Base-by-base conservation (phyloP, 306 rosid species). In the Alnus rubra region DNA sequence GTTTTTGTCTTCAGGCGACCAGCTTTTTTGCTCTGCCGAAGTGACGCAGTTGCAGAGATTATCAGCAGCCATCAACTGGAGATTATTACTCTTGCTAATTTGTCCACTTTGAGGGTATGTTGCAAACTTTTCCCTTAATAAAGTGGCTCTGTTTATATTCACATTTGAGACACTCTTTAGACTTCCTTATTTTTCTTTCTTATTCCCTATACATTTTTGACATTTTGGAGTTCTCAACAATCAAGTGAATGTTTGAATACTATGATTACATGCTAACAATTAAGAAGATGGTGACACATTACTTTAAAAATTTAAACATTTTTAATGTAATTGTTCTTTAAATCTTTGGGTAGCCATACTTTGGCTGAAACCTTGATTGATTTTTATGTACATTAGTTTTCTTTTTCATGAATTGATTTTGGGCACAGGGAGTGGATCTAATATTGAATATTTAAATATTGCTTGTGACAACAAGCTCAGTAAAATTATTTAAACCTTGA, bases 31-130 rank as follows among this genome's bases (percentile, higher is more conserved):
- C 85, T 80, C 23, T 65, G 87, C 54, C 84, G 87, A 48, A 74
- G 77, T 9, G 49, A 9, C 47, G 75, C 76, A 18, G 79, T 81
- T 80, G 37, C 52, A 42, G 78, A 78, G 83, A 83, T 60, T 52
- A 55, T 88, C 54, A 68, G 69, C 80, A 76, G 69, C 55, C 91
- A 75, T 77, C 85, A 87, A 78, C 80, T 89, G 67, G 98, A 89
- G 88, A 91, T 93, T 80, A 77, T 79, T 63, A 88, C 98, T 63
- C 89, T 93, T 28, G 98, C 98, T 64, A 93, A 89, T 88, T 59
- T 93, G 71, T 89, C 96, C 52, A 87, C 96, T 74, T 74, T 93
- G 82, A 83, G 80, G 0, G 98, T 93, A 76, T 44, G 74, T 72
- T 13, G 0, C 18, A 19, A 3, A 65, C 44, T 23, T 23, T 76